Percentiles rank a stretch among this genome's conserved stretches.
phyloP scores from a whole-genome alignment of 768 basidiomycete genomes.

The Lentinula sp. region DNA sequence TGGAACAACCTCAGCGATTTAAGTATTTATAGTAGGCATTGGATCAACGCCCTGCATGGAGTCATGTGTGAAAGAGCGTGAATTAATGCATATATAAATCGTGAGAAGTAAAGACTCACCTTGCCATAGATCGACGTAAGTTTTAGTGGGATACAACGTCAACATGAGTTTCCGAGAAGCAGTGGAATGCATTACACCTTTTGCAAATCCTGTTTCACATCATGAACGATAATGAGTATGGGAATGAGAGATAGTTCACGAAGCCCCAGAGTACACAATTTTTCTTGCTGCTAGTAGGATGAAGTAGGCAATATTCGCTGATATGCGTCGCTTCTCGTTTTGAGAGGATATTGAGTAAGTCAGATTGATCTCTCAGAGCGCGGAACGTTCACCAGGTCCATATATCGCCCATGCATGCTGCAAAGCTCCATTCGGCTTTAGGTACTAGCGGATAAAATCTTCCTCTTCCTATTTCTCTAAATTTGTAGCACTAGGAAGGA shows the following conservation, averaged over 20 bases:
- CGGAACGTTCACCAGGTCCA: conserved; percentile 28
- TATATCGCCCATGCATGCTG: conserved; percentile 65
- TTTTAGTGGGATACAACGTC: conserved; percentile 34
- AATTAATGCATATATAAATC: background rate
- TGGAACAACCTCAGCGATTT: conserved; percentile 62
- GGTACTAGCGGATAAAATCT: no score
- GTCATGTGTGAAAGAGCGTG: conserved; percentile 40
- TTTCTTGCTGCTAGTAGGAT: conserved; percentile 53
- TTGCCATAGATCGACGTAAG: conserved; percentile 56
- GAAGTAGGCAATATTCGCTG: conserved; percentile 34
- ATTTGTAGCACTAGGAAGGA: no score
- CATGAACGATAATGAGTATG: background rate
- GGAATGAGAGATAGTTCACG: conserved; percentile 50
- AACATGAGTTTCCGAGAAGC: background rate
- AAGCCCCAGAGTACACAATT: conserved; percentile 61
- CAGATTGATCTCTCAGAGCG: background rate
- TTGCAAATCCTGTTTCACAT: conserved; percentile 56
- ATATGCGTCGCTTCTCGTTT: conserved; percentile 74
- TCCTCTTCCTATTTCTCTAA: conserved; percentile 38
- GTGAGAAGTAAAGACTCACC: conserved; percentile 25
- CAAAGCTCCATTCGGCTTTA: background rate
- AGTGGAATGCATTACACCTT: conserved; percentile 34
- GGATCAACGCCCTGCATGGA: conserved; percentile 63
- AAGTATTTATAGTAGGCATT: conserved; percentile 41
- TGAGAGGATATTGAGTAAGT: conserved; percentile 15